Evolutionary conservation across 352 stramenopile genomes (phyloP).

Genomic region (Phytophthora palmivora): DNA sequence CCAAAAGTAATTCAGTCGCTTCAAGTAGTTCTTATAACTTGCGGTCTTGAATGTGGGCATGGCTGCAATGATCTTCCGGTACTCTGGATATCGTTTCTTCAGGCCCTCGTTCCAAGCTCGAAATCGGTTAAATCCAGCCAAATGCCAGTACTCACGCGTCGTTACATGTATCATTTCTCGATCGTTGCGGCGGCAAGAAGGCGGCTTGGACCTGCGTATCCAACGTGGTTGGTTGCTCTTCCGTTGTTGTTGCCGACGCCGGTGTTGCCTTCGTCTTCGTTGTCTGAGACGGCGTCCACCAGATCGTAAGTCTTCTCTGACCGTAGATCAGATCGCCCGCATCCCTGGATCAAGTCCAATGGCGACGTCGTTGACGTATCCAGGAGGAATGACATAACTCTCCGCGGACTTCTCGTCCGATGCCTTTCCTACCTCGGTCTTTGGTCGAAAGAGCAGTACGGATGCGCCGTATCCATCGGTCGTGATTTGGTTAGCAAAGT

Average conservation of each 20-base stretch:
- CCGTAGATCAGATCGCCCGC: constrained; percentile 13
- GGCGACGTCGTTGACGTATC: not conserved
- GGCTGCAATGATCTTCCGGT: not conserved
- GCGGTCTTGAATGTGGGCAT: constrained; percentile 33
- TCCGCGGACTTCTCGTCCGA: not conserved
- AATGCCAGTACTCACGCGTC: constrained; percentile 20
- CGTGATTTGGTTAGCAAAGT: not conserved
- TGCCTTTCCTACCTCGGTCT: not conserved
- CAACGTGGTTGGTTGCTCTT: constrained; percentile 11
- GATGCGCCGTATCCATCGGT: not conserved
- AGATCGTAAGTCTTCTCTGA: constrained; percentile 15
- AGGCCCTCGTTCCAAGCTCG: constrained; percentile 21
- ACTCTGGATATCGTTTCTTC: constrained; percentile 3
- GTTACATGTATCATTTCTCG: constrained; percentile 19
- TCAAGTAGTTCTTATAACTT: constrained; percentile 2
- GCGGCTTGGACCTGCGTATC: constrained; percentile 12
- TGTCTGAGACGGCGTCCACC: too few species aligned
- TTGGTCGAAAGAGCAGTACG: not conserved
- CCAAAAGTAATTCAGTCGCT: too few species aligned
- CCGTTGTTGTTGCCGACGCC: not conserved
- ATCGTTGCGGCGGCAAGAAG: constrained; percentile 13
- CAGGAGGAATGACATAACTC: not conserved
- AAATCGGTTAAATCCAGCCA: constrained; percentile 23
- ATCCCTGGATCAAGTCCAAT: not conserved
- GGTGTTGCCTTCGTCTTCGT: too few species aligned